Evolutionary conservation across 345 rosid species (phyloP).

Genomic region (Murraya koenigii): DNA sequence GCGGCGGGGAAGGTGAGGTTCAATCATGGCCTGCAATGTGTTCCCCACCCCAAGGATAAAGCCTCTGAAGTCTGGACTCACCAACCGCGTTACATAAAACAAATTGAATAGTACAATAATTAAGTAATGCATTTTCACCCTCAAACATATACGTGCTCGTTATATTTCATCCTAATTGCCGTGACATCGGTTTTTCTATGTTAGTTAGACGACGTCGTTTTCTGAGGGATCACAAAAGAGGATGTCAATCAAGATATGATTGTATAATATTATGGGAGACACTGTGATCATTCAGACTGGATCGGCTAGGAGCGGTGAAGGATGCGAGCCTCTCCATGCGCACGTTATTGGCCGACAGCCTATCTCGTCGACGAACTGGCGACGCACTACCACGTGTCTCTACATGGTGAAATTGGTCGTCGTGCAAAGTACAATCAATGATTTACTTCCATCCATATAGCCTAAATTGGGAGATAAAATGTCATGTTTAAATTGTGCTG

Average conservation of each 20-base stretch:
- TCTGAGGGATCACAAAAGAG: background rate
- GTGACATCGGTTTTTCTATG: too few species aligned
- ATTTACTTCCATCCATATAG: background rate
- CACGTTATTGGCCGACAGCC: conserved; percentile 35
- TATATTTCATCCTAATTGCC: too few species aligned
- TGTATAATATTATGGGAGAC: conserved; percentile 24
- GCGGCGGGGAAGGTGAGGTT: background rate
- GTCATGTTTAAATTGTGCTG: background rate
- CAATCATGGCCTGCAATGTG: background rate
- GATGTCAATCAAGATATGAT: conserved; percentile 19
- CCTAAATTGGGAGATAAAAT: background rate
- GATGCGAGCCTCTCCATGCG: conserved; percentile 18
- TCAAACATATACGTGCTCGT: too few species aligned
- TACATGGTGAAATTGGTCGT: background rate
- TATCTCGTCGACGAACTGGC: conserved; percentile 10
- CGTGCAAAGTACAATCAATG: conserved; percentile 7
- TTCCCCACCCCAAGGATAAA: background rate
- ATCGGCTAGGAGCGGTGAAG: background rate
- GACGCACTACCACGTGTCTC: conserved; percentile 8
- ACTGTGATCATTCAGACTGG: background rate
- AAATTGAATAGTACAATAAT: too few species aligned
- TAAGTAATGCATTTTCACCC: too few species aligned
- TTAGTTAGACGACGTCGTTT: background rate
- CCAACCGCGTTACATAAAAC: too few species aligned
- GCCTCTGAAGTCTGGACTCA: background rate